Base-by-base conservation (phyloP, 2,329 filamentous ascomycete genomes). In the Trichophyton verrucosum region DNA sequence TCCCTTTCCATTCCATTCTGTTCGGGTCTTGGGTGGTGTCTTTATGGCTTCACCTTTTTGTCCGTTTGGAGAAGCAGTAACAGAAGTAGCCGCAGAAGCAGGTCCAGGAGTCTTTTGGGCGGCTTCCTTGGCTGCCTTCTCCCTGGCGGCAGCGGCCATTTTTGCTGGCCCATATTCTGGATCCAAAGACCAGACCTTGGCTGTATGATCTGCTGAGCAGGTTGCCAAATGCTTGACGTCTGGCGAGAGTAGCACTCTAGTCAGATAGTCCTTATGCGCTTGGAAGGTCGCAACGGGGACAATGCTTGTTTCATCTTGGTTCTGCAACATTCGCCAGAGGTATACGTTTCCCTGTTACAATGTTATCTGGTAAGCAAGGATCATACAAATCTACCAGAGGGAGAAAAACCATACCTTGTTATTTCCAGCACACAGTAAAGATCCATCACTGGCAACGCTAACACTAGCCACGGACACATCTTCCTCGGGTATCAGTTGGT, bases 141-240 rank as follows among this genome's bases (percentile, higher is more conserved):
- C 38, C 61, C 44, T 68, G 58, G 60, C 58, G 58, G 60, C 67
- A 27, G 49, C 58, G 6, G 68, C 74, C 53, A 68, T 65, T 66
- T 77, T 78, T 38, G 73, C 72, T 1, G 72, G 73, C 1, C 68
- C 68, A 49, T 77, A 75, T 27, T 84, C 82, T n/a, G 86, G 80
- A 69, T 95, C 88, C 53, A 96, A 87, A 68, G 91, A 89, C 94
- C 94, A 99, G 68, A 99, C 96, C 74, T 95, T 92, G 64, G 91
- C 91, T 0, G 92, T 89, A 76, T 96, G 91, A 75, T 96, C 91
- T 60, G 91, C 90, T 60, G 88, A 92, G 78, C 91, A 96, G 22
- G 91, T 96, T 1, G 91, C 91, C 13, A 96, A 84, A 72, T 96
- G 91, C 72, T 92, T 92, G 66, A 96, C 91, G 70, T 96, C 91